Evolutionary conservation across 164 flowering plant genomes (phyloP), one percentile per base, ranked within the genome.

Genomic region (Taxillus chinensis): DNA sequence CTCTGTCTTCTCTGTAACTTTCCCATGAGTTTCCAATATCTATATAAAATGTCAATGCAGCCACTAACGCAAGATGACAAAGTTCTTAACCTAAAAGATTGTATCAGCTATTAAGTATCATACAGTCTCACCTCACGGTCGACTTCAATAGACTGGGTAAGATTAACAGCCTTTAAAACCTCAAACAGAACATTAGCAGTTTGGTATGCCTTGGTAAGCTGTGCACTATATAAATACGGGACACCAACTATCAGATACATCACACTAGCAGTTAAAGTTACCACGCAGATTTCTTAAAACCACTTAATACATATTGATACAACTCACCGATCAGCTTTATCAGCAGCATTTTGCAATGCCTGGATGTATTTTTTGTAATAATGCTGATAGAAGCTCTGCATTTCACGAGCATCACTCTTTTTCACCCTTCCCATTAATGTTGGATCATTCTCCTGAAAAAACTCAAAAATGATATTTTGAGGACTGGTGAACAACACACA

Each of bases 111-210:
- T 15, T 3, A 57, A 12, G 7, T 16, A 4, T 17, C 27, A 55
- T 14, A 3, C 8, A 40, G 17, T 65, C 72, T 64, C 56, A 91
- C 99, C 96, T 91, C 99, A 43, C 82, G 81, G 67, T 86, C 98
- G 71, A 95, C 89, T 78, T 86, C 93, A 59, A 87, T 77, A 14
- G 96, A 61, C 54, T 91, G 92, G 5, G 93, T 91, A 75, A 75
- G 75, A 64, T 87, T 91, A 49, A 95, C 97, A 73, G 99, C 98
- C 75, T 82, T 95, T 79, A 95, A 69, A 66, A 95, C 99, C 80
- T 91, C 99, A 76, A 95, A 95, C 51, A 95, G 87, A 60, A 95
- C 98, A 77, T 86, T 85, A 46, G 99, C 99, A 56, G 98, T 95
- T 76, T 95, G 99, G 64, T 95, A 91, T 39, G 99, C 97, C 74